Conservation (phyloP, 495 filamentous ascomycete species). For the Margaritispora aquatica region DNA sequence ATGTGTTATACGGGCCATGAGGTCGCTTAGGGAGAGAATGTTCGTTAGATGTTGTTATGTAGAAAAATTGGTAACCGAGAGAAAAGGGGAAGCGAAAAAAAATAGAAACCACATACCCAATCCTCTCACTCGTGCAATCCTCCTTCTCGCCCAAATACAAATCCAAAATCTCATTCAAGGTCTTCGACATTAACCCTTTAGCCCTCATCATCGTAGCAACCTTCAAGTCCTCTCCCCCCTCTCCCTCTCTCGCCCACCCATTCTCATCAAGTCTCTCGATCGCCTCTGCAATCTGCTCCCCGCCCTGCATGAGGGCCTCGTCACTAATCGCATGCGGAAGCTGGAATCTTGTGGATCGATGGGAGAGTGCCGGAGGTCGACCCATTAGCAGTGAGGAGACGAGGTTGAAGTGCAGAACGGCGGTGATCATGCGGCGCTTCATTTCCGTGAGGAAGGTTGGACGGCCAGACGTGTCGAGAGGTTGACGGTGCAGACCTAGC, state of each 20-base stretch:
- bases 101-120: conserved; percentile 15
- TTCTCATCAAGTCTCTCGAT: conserved; percentile 12
- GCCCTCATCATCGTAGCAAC: conserved; percentile 1
- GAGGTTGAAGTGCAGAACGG: conserved; percentile 17
- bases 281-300: conserved; percentile 13
- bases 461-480: background rate
- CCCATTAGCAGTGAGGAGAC: conserved; percentile 16
- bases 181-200: conserved; percentile 2
- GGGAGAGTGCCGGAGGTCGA: conserved; percentile 18
- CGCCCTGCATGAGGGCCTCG: conserved; percentile 18
- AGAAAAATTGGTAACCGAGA: background rate
- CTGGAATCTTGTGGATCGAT: conserved; percentile 10
- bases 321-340: conserved; percentile 19
- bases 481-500: conserved; percentile 22
- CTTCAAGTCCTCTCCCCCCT: conserved; percentile 9
- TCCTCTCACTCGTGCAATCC: conserved; percentile 12
- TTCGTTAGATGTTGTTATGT: background rate
- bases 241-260: conserved; percentile 19
- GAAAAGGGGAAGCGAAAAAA: background rate
- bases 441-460: conserved; percentile 15
- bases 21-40: conserved; percentile 1
- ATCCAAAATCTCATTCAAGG: conserved; percentile 21
- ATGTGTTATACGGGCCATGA: conserved; percentile 3
- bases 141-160: conserved; percentile 16
- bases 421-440: conserved; percentile 14